Evolutionary conservation across 2,329 filamentous ascomycete genomes (phyloP), one percentile per base, ranked within the genome.

Genomic region (Cucurbitaria berberidis): DNA sequence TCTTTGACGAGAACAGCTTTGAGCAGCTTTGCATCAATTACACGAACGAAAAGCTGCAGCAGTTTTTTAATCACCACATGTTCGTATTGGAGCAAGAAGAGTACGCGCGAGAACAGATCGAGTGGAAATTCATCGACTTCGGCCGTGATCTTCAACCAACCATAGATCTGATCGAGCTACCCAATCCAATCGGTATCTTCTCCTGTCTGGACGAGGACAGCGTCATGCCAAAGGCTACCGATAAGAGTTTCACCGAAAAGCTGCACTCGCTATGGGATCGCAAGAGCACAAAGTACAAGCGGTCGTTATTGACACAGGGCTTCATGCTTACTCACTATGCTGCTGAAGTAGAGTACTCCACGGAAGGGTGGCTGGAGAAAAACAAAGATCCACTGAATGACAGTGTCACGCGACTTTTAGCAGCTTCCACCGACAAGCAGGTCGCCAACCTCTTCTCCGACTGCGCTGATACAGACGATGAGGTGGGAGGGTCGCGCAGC

Each of bases 51-150:
- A 99, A 99, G 77, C 81, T 99, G 6, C 95, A 99, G 70, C 95
- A 99, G 65, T 99, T 99, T 76, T 99, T 99, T 84, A 99, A 99
- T 69, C 95, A 99, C 73, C 96, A 99, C 80, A 99, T 99, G 95
- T 99, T 99, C 70, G 95, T 99, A 9, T 82, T 99, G 7, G 95
- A 99, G 73, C 95, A 99, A 70, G 95, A 99, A 74, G 95, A 99
- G 74, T 99, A 99, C 74, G 93, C 95, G 8, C 83, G 93, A 42
- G 95, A 99, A 73, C 91, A 97, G 75, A 99, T 99, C 64, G 95
- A 99, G 77, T 99, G 95, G 95, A 92, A 98, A 70, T 99, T 99
- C 73, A 99, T 99, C 70, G 95, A 99, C 75, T 99, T 99, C 72
- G 95, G 95, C 16, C 92, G 93, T 57, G 95, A 99, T 70, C 81